Evolutionary conservation across 495 filamentous ascomycete species (phyloP).

Genomic region (Penicillium simplicissimum): DNA sequence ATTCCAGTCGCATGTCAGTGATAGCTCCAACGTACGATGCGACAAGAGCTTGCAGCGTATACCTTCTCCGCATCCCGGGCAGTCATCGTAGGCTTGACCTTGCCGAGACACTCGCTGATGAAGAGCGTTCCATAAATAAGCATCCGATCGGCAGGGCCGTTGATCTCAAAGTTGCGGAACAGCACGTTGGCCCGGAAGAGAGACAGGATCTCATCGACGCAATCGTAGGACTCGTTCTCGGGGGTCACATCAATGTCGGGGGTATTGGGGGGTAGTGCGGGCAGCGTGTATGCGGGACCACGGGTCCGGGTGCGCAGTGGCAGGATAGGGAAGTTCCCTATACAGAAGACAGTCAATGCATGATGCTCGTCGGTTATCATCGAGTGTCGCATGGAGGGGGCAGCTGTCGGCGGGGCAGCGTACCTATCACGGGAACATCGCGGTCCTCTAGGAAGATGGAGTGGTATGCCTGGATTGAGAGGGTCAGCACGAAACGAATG

Average conservation of each 20-base stretch:
- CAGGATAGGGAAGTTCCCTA: conserved; percentile 91
- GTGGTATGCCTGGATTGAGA: conserved; percentile 72
- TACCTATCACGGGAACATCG: conserved; percentile 67
- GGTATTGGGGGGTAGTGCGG: conserved; percentile 66
- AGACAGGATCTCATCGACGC: conserved; percentile 86
- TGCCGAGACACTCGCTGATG: conserved; percentile 80
- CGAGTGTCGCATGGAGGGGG: conserved; percentile 8
- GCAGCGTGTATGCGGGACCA: conserved; percentile 85
- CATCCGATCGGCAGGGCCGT: conserved; percentile 90
- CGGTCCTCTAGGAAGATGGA: conserved; percentile 87
- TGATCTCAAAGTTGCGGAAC: conserved; percentile 99
- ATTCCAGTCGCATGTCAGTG: conserved; percentile 6
- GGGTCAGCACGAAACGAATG: conserved; percentile 4
- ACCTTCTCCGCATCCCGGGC: conserved; percentile 63
- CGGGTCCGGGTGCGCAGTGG: conserved; percentile 91
- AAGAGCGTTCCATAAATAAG: conserved; percentile 97
- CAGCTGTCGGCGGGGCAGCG: conserved; percentile 23
- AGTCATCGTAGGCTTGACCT: conserved; percentile 73
- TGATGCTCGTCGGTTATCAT: neutral
- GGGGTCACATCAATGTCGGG: conserved; percentile 74
- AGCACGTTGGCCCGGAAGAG: conserved; percentile 98
- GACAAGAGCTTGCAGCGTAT: conserved; percentile 6
- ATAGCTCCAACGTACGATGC: neutral
- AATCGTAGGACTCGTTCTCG: conserved; percentile 87
- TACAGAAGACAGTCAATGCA: conserved; percentile 15